phyloP scores from a whole-genome alignment of 73 alveolate species.

The Effrenium voratum region DNA sequence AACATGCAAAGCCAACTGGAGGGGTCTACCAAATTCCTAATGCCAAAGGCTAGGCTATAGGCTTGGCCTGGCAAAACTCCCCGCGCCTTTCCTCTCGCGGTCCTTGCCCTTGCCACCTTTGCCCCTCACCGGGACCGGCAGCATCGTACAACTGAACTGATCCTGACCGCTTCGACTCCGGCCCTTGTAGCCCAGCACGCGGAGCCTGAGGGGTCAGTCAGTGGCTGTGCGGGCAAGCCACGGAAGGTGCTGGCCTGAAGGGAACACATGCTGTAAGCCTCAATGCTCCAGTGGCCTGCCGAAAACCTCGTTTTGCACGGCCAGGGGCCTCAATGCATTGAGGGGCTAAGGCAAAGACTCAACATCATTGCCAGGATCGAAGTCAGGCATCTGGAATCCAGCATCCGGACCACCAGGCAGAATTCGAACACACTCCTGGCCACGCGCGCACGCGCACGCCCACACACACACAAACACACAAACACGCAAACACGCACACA shows the following conservation, averaged over 20 bases:
- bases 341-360: not conserved
- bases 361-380: slow-evolving; percentile 15
- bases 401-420: slow-evolving; percentile 50
- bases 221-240: not conserved
- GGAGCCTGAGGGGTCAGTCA: not conserved
- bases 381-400: not conserved
- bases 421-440: not conserved
- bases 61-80: no score
- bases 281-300: no score
- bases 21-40: no score
- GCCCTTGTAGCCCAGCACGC: slow-evolving; percentile 24
- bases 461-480: not conserved
- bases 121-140: not conserved
- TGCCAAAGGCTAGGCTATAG: no score
- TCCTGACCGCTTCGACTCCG: slow-evolving; percentile 12
- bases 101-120: slow-evolving; percentile 14
- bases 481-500: not conserved
- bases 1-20: no score
- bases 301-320: not conserved
- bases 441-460: not conserved
- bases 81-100: not conserved
- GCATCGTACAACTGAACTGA: slow-evolving; percentile 45
- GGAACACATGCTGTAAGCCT: not conserved
- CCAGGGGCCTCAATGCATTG: not conserved
- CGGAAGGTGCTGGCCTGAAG: not conserved